Evolutionary conservation across 2,329 filamentous ascomycete species (phyloP), one percentile per base, ranked within the genome.

Genomic region (Neurospora sp.): DNA sequence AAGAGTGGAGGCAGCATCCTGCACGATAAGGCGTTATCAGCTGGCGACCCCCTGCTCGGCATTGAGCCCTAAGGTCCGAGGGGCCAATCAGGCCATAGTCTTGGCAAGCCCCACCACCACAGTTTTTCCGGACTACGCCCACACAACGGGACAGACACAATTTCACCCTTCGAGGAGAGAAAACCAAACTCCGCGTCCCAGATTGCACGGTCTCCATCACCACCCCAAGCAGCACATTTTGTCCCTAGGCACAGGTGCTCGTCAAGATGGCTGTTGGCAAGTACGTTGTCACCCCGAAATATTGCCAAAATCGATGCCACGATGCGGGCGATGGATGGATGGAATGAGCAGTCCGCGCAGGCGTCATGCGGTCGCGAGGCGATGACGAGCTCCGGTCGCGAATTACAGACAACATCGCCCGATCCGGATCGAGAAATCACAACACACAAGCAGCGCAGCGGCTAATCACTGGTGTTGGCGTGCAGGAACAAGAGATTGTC

Each of bases 401-500:
- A 62, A 62, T 62, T 62, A 62, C 52, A 62, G 52, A 62, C 52
- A 36, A 36, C 52, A 62, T 62, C 28, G 52, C 52, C 52, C 52
- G 28, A 36, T 36, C 13, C 52, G 52, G n/a, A 62, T 62, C 28
- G 52, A 28, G 15, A 36, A 62, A 62, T 5, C 28, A 10, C 52
- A 62, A 1, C 2, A 28, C 66, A 36, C 66, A 36, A 9, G 52
- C 28, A 38, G 52, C 39, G 38, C 73, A 73, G 71, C 71, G 40
- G 67, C 72, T 75, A 66, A 76, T 78, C 46, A 73, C 70, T 74
- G 66, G 75, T 72, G 69, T 69, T 70, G 67, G 70, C 39, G 46
- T 62, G 67, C 78, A 93, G 91, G 93, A 99, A 99, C 91, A 99
- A 99, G 93, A 93, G 96, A 89, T 90, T 99, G 88, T 98, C 96